Evolutionary conservation across 139 green algal species (phyloP).

Genomic region (Chlamydomonas incerta): DNA sequence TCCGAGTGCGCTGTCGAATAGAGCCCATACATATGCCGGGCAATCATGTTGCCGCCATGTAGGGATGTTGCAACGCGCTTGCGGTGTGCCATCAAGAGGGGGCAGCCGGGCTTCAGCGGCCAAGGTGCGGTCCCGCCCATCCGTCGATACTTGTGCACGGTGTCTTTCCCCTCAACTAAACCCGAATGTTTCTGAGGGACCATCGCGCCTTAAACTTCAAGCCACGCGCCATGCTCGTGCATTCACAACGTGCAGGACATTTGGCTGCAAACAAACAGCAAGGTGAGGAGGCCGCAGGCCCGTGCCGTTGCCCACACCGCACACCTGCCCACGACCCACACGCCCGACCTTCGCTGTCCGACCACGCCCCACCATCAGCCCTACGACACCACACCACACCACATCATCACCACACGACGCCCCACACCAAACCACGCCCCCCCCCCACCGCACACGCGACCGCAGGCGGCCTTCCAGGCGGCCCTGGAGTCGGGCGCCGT

Average conservation of each 20-base stretch:
- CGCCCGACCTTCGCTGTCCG: background rate
- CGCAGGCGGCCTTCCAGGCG: background rate
- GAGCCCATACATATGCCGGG: no score
- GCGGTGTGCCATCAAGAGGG: no score
- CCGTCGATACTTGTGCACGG: no score
- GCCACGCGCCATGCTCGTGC: no score
- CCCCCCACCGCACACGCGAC: background rate
- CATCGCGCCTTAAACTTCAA: no score
- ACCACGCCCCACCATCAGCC: background rate
- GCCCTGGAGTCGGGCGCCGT: slow-evolving; percentile 6
- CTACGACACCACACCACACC: background rate
- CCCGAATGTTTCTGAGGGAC: no score
- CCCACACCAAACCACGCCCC: background rate
- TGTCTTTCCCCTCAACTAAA: no score
- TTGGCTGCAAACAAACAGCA: slow-evolving; percentile 9
- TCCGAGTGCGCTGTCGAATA: no score
- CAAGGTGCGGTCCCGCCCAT: no score
- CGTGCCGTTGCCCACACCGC: background rate
- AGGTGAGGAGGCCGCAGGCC: background rate
- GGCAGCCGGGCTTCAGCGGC: no score
- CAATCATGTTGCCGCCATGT: no score
- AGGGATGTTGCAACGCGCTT: no score
- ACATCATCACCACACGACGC: background rate
- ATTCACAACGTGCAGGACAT: background rate
- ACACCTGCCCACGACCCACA: background rate